Evolutionary conservation across 257 asterid species (phyloP), one percentile per base, ranked within the genome.

Genomic region (Cordia subcordata): DNA sequence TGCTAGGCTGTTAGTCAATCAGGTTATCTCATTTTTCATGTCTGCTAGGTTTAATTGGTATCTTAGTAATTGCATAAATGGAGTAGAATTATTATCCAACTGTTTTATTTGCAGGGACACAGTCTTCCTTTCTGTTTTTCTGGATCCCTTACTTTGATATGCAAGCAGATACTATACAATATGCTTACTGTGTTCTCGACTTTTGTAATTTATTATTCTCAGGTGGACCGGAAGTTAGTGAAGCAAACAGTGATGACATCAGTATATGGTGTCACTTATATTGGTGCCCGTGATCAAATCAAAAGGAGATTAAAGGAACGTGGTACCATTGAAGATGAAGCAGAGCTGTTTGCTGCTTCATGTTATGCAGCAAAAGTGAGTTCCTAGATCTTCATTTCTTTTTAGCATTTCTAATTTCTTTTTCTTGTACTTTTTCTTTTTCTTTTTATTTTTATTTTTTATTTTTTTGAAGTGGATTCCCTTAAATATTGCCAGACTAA

Each of bases 241-340:
- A 93, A 93, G 81, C 99, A 93, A 80, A 93, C 99, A 10, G 99
- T 93, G 73, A 93, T 93, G 99, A 93, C 99, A 35, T 88, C 97
- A 52, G 99, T 93, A 10, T 93, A 93, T 60, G 99, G 99, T 55
- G 99, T 93, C 79, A 93, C 97, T 8, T 93, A 86, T 60, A 79
- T 88, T 57, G 99, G 99, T 51, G 99, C 99, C 13, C 93, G 99
- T 57, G 97, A 93, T 67, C 99, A 93, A 79, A 86, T 93, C 76
- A 84, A 76, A 79, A 86, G 78, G 81, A 79, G 97, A 70, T 80
- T 93, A 71, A 87, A 83, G 79, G 99, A 93, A 71, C 94, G 97
- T 13, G 77, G 84, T 75, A 68, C 68, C 19, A 84, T 84, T 27
- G 95, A 84, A 63, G 94, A 86, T 75, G 89, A 85, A 44, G 22